Base-by-base conservation (phyloP, 768 basidiomycete species). In the Suillus brevipes region DNA sequence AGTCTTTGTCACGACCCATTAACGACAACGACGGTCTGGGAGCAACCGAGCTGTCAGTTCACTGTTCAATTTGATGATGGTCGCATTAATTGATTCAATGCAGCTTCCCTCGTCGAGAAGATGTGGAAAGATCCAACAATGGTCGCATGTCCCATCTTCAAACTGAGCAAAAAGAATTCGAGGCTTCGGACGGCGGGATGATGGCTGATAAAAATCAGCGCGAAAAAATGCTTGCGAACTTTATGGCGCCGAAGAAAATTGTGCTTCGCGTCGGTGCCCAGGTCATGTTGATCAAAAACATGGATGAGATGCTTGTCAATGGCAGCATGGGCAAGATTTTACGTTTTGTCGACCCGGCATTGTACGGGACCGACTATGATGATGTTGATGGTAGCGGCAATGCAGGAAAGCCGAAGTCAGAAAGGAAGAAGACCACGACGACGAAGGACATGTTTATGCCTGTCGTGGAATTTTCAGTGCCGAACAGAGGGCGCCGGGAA, bases 251-350 rank as follows among this genome's bases (percentile, higher is more conserved):
- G 1, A 76, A 81, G 63, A 70, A 64, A 7, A 83, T 99, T n/a
- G 71, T 73, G 0, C 83, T 99, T 37, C 91, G 93, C 56, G 71
- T 89, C 34, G 89, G 89, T 63, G 90, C 93, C 8, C 97, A 98
- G 77, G 92, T 94, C 47, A 98, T 97, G 95, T 83, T 97, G 38
- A 93, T 95, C 77, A 98, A 98, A 81, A 99, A 99, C 72, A 79
- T 90, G 61, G 93, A 96, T 69, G 94, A 95, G 37, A 85, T 82
- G 3, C 85, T 99, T 9, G 97, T 98, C 53, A 99, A 99, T 71
- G 97, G 97, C 1, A 94, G 89, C 63, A 91, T 97, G 84, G 97
- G 97, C 10, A 88, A 86, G 49, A 85, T 99, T 23, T 70, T 90
- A 36, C 84, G 85, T 4, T 99, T 99, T 75, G 79, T 80, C 40